Percentiles rank a stretch among this genome's conserved stretches.
phyloP scores from a whole-genome alignment of 805 yeast genomes.

The Yarrowia deformans region DNA sequence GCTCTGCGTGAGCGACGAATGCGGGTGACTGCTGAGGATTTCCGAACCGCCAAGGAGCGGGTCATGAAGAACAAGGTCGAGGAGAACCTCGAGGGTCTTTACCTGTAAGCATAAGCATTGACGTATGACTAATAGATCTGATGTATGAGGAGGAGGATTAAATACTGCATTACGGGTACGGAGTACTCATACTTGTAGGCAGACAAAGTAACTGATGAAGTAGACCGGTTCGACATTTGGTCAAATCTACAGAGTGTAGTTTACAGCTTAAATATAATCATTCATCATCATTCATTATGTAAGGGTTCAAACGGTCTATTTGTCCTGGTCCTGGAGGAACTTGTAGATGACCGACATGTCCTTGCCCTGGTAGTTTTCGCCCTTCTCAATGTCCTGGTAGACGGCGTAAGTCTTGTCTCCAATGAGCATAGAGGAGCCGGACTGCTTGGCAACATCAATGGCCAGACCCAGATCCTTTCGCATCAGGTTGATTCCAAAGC shows the following conservation, averaged over 20 bases:
- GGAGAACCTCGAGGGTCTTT: constrained; percentile 93
- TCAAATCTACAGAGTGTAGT: no score
- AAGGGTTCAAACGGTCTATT: background rate
- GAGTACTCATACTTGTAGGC: no score
- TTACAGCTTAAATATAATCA: background rate
- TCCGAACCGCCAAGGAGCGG: constrained; percentile 91
- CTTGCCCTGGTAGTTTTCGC: constrained; percentile 41
- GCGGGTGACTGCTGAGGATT: constrained; percentile 95
- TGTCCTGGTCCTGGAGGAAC: constrained; percentile 43
- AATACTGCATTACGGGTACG: no score
- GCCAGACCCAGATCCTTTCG: constrained; percentile 55
- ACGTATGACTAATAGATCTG: constrained; percentile 1
- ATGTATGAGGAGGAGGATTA: no score
- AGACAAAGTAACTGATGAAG: no score
- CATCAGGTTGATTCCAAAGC: constrained; percentile 53
- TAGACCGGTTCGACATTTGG: no score
- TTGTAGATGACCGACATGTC: constrained; percentile 48
- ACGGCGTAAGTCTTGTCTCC: constrained; percentile 45
- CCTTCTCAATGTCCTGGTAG: constrained; percentile 44
- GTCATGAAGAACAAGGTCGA: constrained; percentile 96
- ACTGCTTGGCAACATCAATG: constrained; percentile 46
- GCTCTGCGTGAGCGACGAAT: constrained; percentile 96
- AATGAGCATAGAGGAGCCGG: constrained; percentile 44
- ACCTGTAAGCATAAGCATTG: constrained; percentile 57
- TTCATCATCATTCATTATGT: background rate